Conservation (phyloP, 108 stramenopile genomes). For the Conticribra weissflogii region DNA sequence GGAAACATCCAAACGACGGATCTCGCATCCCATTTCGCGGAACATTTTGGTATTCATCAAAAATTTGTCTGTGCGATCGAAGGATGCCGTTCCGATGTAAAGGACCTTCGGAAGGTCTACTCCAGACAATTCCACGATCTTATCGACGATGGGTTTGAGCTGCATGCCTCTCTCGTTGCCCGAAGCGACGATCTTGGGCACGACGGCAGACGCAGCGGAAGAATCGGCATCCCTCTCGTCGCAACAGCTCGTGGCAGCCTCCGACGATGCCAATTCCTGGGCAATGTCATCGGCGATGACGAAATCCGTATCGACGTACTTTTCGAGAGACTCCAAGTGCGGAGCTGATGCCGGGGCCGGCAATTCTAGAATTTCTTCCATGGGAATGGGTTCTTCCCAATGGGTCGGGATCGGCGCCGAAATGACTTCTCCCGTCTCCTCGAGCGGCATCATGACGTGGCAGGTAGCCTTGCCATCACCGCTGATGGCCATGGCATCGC, state of each 20-base stretch:
- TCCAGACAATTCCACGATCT: slow-evolving; percentile 34
- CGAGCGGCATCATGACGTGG: slow-evolving; percentile 17
- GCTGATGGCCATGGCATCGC: slow-evolving; percentile 3
- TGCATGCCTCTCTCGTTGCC: slow-evolving; percentile 20
- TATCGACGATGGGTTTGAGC: slow-evolving; percentile 21
- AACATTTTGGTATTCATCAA: slow-evolving; percentile 11
- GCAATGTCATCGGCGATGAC: slow-evolving; percentile 27
- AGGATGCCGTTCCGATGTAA: slow-evolving; percentile 45
- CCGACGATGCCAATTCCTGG: neutral
- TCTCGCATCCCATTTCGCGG: slow-evolving; percentile 32
- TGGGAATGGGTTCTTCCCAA: neutral
- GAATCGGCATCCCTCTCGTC: neutral
- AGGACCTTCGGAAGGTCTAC: slow-evolving; percentile 33
- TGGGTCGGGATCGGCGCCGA: neutral
- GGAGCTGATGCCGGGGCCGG: slow-evolving; percentile 1
- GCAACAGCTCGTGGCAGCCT: neutral
- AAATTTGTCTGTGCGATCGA: slow-evolving; percentile 34
- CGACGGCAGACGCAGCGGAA: neutral
- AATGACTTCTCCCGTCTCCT: neutral
- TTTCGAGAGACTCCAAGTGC: slow-evolving; percentile 8
- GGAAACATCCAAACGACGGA: slow-evolving; percentile 28
- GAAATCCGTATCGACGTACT: slow-evolving; percentile 22
- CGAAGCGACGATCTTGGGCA: slow-evolving; percentile 38
- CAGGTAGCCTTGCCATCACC: slow-evolving; percentile 39
- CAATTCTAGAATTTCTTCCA: neutral